Evolutionary conservation across 1,284 basidiomycete genomes (phyloP).

Genomic region (Tremellales sp.): DNA sequence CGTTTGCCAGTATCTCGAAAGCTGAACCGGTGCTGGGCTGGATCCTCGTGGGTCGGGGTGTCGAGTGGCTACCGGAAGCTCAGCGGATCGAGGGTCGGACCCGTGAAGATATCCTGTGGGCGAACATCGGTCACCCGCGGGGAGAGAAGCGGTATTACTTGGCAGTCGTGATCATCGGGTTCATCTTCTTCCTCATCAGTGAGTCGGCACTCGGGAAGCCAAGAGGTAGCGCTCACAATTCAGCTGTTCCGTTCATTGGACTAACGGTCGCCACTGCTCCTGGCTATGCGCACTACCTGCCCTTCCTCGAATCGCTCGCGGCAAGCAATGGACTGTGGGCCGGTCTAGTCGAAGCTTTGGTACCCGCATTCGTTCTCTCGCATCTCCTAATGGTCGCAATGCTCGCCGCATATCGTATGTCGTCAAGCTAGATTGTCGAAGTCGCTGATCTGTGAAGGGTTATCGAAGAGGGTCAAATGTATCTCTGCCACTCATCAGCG

Average conservation of each 20-base stretch:
- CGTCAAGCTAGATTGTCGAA: background rate
- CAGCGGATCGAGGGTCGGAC: constrained; percentile 68
- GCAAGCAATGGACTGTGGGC: constrained; percentile 54
- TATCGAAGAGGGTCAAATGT: constrained; percentile 52
- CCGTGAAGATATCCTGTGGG: constrained; percentile 76
- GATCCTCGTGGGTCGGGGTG: constrained; percentile 66
- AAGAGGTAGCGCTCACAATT: constrained; percentile 19
- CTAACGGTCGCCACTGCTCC: constrained; percentile 64
- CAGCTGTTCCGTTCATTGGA: constrained; percentile 66
- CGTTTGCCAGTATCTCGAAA: constrained; percentile 66
- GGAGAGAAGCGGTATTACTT: constrained; percentile 58
- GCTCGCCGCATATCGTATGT: constrained; percentile 58
- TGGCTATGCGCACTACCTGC: constrained; percentile 61
- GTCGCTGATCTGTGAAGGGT: constrained; percentile 10
- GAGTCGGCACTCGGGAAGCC: no score
- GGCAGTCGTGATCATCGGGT: constrained; percentile 53
- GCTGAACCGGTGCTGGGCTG: constrained; percentile 56
- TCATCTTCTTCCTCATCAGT: constrained; percentile 61
- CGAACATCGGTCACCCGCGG: constrained; percentile 62
- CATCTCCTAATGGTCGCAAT: constrained; percentile 59
- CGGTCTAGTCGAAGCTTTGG: constrained; percentile 63
- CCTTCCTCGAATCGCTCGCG: constrained; percentile 60
- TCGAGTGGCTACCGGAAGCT: constrained; percentile 61
- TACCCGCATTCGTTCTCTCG: constrained; percentile 60
- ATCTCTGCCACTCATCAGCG: constrained; percentile 61